Percentiles rank a stretch among this genome's conserved stretches.
phyloP scores from a whole-genome alignment of 768 basidiomycete genomes.

The Tylopilus subfusipes region DNA sequence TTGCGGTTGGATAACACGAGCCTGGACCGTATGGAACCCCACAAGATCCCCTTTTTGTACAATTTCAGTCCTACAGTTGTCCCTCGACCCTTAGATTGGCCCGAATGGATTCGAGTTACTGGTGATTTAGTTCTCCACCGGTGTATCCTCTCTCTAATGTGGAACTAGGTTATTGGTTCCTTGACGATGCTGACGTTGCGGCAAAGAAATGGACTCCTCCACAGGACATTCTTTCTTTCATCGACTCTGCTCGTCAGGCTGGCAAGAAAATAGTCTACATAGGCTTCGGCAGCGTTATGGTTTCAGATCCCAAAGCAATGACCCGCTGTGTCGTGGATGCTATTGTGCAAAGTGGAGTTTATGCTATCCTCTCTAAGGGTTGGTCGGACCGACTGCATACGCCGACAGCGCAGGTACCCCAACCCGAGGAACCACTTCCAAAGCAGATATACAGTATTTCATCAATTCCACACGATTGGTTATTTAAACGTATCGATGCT shows the following conservation, averaged over 20 bases:
- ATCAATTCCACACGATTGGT: slow-evolving; percentile 93
- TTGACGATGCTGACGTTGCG: slow-evolving; percentile 88
- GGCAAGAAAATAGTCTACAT: slow-evolving; percentile 95
- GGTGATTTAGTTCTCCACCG: slow-evolving; percentile 41
- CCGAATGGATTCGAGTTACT: slow-evolving; percentile 95
- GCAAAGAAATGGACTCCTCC: slow-evolving; percentile 89
- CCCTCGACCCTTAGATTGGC: slow-evolving; percentile 95
- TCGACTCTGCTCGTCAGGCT: slow-evolving; percentile 67
- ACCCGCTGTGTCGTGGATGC: slow-evolving; percentile 89
- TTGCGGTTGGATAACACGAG: slow-evolving; percentile 77
- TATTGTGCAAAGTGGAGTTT: slow-evolving; percentile 79
- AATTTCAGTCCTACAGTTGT: slow-evolving; percentile 92
- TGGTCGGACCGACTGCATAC: slow-evolving; percentile 90
- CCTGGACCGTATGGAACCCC: slow-evolving; percentile 93
- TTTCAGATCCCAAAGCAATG: slow-evolving; percentile 91
- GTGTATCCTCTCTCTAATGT: slow-evolving; percentile 6
- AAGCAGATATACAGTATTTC: slow-evolving; percentile 79
- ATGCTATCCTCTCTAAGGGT: slow-evolving; percentile 93
- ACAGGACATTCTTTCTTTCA: slow-evolving; percentile 72
- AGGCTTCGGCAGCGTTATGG: slow-evolving; percentile 96
- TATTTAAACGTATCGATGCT: slow-evolving; percentile 92
- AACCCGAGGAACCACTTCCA: slow-evolving; percentile 68
- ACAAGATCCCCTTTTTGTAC: slow-evolving; percentile 97
- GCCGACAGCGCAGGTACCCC: slow-evolving; percentile 56
- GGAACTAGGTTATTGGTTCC: slow-evolving; percentile 87